Evolutionary conservation across 2,329 filamentous ascomycete species (phyloP).

Genomic region (Sporothrix sp.): DNA sequence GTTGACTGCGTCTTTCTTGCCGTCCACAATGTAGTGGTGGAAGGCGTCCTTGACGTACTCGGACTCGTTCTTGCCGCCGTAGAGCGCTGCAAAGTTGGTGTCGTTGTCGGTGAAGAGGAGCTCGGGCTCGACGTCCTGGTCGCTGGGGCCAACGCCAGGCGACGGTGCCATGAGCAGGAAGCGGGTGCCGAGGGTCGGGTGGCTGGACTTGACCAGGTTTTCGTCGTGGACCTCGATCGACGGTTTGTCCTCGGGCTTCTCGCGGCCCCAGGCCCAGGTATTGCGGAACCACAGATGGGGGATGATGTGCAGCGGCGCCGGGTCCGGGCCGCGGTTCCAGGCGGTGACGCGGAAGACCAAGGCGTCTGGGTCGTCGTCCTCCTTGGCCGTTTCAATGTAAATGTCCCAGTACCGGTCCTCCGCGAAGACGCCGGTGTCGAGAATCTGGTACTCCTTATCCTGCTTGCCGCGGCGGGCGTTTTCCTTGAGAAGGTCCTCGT

Average conservation of each 20-base stretch:
- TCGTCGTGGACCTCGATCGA: constrained; percentile 58
- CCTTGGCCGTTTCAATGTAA: constrained; percentile 92
- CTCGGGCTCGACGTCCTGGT: constrained; percentile 74
- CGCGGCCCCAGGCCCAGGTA: constrained; percentile 90
- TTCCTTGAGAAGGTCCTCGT: constrained; percentile 75
- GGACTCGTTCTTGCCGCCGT: constrained; percentile 66
- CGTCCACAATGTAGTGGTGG: constrained; percentile 75
- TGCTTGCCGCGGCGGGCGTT: constrained; percentile 67
- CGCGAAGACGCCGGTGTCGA: constrained; percentile 80
- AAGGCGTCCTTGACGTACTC: constrained; percentile 93
- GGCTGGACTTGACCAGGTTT: constrained; percentile 64
- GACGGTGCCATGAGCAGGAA: constrained; percentile 83
- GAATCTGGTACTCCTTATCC: constrained; percentile 83
- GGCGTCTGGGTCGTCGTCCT: constrained; percentile 83
- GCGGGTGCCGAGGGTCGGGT: constrained; percentile 70
- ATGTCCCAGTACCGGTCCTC: constrained; percentile 95
- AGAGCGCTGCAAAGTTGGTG: constrained; percentile 72
- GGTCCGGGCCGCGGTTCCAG: constrained; percentile 87
- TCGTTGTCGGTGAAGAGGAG: constrained; percentile 94
- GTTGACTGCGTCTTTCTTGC: constrained; percentile 72
- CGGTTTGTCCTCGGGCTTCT: constrained; percentile 67
- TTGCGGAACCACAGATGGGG: constrained; percentile 97
- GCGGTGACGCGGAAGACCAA: constrained; percentile 89
- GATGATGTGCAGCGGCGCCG: constrained; percentile 84
- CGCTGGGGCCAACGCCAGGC: constrained; percentile 67